phyloP scores from a whole-genome alignment of 805 yeast species.

The Jamesozyma gamospora region DNA sequence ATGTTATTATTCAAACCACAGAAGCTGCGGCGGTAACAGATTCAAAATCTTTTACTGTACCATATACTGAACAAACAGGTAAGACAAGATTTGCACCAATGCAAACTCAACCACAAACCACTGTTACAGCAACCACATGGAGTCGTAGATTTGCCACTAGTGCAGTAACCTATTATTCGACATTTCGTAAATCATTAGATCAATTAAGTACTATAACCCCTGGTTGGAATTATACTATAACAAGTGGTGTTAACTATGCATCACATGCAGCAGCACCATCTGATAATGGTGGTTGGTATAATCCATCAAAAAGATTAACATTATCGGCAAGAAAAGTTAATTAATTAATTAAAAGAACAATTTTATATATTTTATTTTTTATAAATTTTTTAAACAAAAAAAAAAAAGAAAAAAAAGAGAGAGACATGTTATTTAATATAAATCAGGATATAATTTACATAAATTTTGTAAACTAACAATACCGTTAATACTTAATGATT shows the following conservation, averaged over 20 bases:
- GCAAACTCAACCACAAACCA: slow-evolving; percentile 79
- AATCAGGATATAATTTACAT: slow-evolving; percentile 24
- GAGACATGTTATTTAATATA: slow-evolving; percentile 12
- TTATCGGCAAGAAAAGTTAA: slow-evolving; percentile 25
- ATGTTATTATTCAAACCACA: slow-evolving; percentile 24
- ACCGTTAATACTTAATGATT: slow-evolving; percentile 25
- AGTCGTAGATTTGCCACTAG: slow-evolving; percentile 58
- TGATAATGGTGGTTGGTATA: slow-evolving; percentile 47
- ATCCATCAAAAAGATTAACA: slow-evolving; percentile 45
- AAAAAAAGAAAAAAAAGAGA: background rate
- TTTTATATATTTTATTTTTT: background rate
- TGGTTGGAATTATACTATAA: slow-evolving; percentile 67
- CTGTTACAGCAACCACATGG: slow-evolving; percentile 59
- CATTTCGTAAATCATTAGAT: slow-evolving; percentile 28
- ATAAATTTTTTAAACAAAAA: background rate
- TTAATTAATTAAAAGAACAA: slow-evolving; percentile 3
- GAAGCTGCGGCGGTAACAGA: slow-evolving; percentile 34
- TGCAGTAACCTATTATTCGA: slow-evolving; percentile 49
- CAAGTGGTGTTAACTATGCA: slow-evolving; percentile 59
- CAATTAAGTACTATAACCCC: slow-evolving; percentile 67
- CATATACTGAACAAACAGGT: slow-evolving; percentile 77
- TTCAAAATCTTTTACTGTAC: slow-evolving; percentile 47
- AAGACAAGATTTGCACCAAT: slow-evolving; percentile 76
- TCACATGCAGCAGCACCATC: slow-evolving; percentile 62
- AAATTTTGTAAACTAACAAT: slow-evolving; percentile 26